phyloP scores from a whole-genome alignment of 306 rosid genomes.

The Vigna angularis region DNA sequence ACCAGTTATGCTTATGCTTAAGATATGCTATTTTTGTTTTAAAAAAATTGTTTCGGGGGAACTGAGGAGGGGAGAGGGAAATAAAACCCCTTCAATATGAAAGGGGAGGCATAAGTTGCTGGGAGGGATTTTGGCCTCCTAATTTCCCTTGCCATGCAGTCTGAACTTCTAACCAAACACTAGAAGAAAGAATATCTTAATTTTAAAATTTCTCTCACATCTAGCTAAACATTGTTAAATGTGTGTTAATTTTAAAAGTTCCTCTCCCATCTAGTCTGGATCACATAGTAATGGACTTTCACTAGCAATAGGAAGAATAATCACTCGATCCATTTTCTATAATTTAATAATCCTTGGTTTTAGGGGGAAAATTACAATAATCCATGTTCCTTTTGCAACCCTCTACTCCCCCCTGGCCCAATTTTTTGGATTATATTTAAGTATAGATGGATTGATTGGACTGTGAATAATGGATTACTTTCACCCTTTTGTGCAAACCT shows the following conservation, averaged over 20 bases:
- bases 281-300: not conserved
- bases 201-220: too few species aligned
- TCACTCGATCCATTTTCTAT: not conserved
- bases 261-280: not conserved
- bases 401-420: too few species aligned
- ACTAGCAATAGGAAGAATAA: not conserved
- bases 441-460: not conserved
- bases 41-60: not conserved
- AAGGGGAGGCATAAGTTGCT: not conserved
- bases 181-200: too few species aligned
- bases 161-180: not conserved
- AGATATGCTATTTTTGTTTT: not conserved
- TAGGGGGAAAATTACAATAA: not conserved
- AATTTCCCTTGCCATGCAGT: not conserved
- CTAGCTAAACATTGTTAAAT: too few species aligned
- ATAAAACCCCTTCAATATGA: not conserved
- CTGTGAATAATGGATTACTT: not conserved
- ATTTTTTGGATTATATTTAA: too few species aligned
- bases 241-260: too few species aligned
- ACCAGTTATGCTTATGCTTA: not conserved
- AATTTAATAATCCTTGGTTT: too few species aligned
- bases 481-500: not conserved
- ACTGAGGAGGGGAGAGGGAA: not conserved
- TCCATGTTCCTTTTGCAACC: too few species aligned
- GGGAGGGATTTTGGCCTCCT: not conserved